Percentiles rank a stretch among this genome's conserved stretches.
Evolutionary conservation across 1,284 basidiomycete species (phyloP).

Genomic region (Peniophora sp.): DNA sequence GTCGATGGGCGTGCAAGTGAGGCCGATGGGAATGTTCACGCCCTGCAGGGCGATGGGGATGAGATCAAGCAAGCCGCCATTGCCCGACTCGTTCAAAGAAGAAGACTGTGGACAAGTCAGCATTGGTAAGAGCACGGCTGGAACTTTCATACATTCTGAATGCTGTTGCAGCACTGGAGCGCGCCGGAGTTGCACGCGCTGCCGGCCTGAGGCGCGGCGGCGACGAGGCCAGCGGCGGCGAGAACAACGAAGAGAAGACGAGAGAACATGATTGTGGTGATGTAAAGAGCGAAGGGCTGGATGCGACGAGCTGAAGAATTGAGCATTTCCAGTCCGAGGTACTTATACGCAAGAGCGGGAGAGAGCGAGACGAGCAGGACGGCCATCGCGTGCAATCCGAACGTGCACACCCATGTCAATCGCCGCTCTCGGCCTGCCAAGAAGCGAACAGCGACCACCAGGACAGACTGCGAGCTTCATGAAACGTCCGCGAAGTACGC

Average conservation of each 20-base stretch:
- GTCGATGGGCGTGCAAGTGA: neutral
- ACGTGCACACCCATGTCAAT: too few relatives aligned
- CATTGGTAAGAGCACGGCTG: neutral
- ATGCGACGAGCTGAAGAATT: too few relatives aligned
- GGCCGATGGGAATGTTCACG: neutral
- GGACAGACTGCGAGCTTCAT: too few relatives aligned
- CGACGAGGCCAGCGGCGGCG: neutral
- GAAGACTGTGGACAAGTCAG: neutral
- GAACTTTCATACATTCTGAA: neutral
- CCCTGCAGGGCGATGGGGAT: neutral
- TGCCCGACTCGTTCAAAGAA: neutral
- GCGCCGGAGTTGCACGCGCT: slow-evolving; percentile 18
- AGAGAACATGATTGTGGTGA: neutral
- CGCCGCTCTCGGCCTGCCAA: too few relatives aligned
- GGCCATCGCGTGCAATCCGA: too few relatives aligned
- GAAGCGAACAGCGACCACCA: too few relatives aligned
- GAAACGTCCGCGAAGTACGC: too few relatives aligned
- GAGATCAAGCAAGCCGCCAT: neutral
- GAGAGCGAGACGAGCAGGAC: too few relatives aligned
- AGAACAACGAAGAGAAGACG: neutral
- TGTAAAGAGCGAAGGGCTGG: neutral
- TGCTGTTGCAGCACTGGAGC: slow-evolving; percentile 21
- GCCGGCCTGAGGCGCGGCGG: neutral
- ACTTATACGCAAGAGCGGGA: too few relatives aligned
- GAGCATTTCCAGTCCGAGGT: too few relatives aligned